phyloP scores from a whole-genome alignment of 1,284 basidiomycete species.

The Heliocybe sulcata region DNA sequence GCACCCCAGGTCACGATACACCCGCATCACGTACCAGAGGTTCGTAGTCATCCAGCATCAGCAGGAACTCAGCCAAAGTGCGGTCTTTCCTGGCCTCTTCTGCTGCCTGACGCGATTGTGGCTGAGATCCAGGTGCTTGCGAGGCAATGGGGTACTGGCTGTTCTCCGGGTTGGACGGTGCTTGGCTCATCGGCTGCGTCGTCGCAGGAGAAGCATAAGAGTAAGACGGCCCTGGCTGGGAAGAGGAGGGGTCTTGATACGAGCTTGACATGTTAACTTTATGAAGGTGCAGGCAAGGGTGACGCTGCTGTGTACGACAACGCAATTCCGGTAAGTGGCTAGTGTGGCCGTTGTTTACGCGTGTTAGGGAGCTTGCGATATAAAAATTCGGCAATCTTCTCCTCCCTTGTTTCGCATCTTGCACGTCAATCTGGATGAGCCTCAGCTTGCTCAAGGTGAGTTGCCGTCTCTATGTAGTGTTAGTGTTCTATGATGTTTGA shows the following conservation, averaged over 20 bases:
- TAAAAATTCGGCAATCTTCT: background rate
- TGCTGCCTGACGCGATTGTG: slow-evolving; percentile 58
- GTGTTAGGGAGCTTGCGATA: background rate
- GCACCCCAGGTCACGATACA: no score
- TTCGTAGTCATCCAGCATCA: slow-evolving; percentile 95
- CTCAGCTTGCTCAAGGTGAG: background rate
- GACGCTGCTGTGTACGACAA: background rate
- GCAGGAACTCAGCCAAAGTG: slow-evolving; percentile 89
- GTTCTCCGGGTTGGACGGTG: background rate
- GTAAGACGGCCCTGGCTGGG: background rate
- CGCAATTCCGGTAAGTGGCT: background rate
- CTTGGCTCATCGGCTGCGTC: background rate
- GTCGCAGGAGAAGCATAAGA: background rate
- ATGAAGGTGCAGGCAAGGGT: background rate
- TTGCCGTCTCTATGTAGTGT: background rate
- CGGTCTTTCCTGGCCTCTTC: slow-evolving; percentile 86
- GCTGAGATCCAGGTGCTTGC: slow-evolving; percentile 16
- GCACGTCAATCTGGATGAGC: background rate
- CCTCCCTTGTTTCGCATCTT: background rate
- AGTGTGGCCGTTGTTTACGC: background rate
- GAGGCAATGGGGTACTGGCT: slow-evolving; percentile 1
- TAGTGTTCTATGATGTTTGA: slow-evolving; percentile 68
- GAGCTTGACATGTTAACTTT: background rate
- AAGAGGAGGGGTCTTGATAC: slow-evolving; percentile 1
- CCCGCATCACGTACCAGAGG: slow-evolving; percentile 63